Evolutionary conservation across 805 yeast species (phyloP), one percentile per base, ranked within the genome.

Genomic region (Yamadazyma olivae): DNA sequence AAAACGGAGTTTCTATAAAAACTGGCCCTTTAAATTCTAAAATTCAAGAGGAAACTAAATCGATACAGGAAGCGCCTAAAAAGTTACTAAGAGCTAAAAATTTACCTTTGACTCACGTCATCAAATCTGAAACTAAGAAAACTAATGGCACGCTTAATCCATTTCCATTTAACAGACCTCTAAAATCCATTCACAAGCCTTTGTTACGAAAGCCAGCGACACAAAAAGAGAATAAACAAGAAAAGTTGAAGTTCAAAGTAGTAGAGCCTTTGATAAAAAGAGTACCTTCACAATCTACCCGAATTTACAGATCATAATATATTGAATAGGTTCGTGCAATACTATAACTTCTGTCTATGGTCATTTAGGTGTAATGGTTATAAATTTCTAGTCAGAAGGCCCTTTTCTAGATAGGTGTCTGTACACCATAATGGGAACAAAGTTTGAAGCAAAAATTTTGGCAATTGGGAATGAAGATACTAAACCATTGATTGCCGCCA

Each of bases 361-460:
- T n/a, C n/a, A n/a, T n/a, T n/a, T n/a, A 27, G 17, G 20, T 12
- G 18, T 26, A 4, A n/a, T 33, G 20, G 22, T 7, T 7, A 20
- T 20, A 20, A 20, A 20, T 9, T 7, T 9, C 6, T 20, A 20
- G 9, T 7, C 6, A 20, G 22, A 20, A 7, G n/a, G n/a, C 28
- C 7, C 7, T 29, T 26, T 31, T 35, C 25, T 15, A n/a, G n/a
- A n/a, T n/a, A 24, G 20, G 19, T 40, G 33, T n/a, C 72, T 61
- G 54, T 67, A 70, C 54, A 75, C 72, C 48, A 78, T 48, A 31
- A 79, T 54, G 8, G 84, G 84, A 27, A 79, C 71, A 21, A 79
- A 79, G 54, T 78, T 78, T 9, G 83, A 75, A 3, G 77, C 71
- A 54, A 79, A 75, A 30, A 77, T 61, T 52, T 77, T 76, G 38